Base-by-base conservation (phyloP, 768 basidiomycete species). In the Mycena capillaripes region DNA sequence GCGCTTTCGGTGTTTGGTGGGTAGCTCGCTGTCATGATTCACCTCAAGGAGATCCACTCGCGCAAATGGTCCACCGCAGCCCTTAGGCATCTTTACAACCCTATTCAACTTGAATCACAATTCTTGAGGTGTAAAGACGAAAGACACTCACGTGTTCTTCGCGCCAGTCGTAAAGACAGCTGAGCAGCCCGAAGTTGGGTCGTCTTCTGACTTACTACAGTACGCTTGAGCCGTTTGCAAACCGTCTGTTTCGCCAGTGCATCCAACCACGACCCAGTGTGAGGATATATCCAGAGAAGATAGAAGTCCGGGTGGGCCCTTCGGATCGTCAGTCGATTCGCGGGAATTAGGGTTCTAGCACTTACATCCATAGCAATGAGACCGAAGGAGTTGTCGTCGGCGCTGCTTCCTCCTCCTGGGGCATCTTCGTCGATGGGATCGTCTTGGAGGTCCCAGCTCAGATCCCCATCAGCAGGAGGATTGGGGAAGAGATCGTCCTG, bases 371-470 rank as follows among this genome's bases (percentile, higher is more conserved):
- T 57, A 23, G 55, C 55, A 21, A 57, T 57, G 16, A 57, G 32
- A 32, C 55, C 55, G n/a, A 57, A 57, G 11, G 55, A 14, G 12
- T 36, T 23, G 32, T 57, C n/a, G 55, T 57, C 32, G 11, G 11
- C 55, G 16, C 55, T 23, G 11, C 21, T 14, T 57, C 55, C 55
- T 19, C 55, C 55, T 16, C n/a, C n/a, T 32, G 55, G 55, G 29
- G 32, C 32, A 36, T 57, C n/a, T 57, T 57, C 55, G n/a, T 57
- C 55, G n/a, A 57, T 57, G 23, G 55, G 55, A 57, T 57, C 55
- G 17, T 57, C 55, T 57, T 57, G 55, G n/a, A 53, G n/a, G 27
- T 53, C 52, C 52, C 52, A 53, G n/a, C n/a, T 53, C 23, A 57
- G 55, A 57, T 57, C 55, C 29, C 55, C 55, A 57, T 57, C 32